Evolutionary conservation across 129 eudicot species (phyloP), one percentile per base, ranked within the genome.

Genomic region (Erigeron canadensis): DNA sequence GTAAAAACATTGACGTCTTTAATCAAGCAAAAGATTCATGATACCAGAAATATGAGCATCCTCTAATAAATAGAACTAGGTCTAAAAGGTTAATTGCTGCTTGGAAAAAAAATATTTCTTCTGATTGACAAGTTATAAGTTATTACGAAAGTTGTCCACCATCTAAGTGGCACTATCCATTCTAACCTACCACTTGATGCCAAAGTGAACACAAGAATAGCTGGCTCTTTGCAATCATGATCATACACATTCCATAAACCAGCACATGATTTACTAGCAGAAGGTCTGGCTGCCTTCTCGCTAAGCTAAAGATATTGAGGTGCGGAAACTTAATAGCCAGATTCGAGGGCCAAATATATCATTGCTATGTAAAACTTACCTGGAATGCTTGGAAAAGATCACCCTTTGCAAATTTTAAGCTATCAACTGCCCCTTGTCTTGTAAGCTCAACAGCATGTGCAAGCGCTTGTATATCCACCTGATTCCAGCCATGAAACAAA

Each of bases 361-460:
- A 18, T 68, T 38, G 50, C 5, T 37, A 48, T 39, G 16, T 45
- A 44, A 28, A 44, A 44, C 40, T 71, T 55, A 88, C 99, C 96
- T 95, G 94, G 67, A 95, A 95, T 23, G 99, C 99, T 79, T 79
- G 93, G 69, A 75, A 78, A 34, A 90, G 51, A 75, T 95, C 97
- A 75, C 99, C 99, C 86, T 84, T 95, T 3, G 99, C 88, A 83
- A 90, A 86, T 81, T 86, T 95, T 86, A 95, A 79, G 81, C 99
- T 95, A 71, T 95, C 97, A 69, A 95, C 87, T 44, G 95, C 97
- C 72, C 96, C 93, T 75, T 95, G 99, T 83, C 99, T 83, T 16
- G 99, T 90, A 59, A 95, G 97, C 84, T 95, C 96, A 60, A 95
- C 99, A 77, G 99, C 99, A 88, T 95, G 97, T 51, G 99, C 99